Conservation (phyloP, 352 stramenopile species). For the Globisporangium solare region DNA sequence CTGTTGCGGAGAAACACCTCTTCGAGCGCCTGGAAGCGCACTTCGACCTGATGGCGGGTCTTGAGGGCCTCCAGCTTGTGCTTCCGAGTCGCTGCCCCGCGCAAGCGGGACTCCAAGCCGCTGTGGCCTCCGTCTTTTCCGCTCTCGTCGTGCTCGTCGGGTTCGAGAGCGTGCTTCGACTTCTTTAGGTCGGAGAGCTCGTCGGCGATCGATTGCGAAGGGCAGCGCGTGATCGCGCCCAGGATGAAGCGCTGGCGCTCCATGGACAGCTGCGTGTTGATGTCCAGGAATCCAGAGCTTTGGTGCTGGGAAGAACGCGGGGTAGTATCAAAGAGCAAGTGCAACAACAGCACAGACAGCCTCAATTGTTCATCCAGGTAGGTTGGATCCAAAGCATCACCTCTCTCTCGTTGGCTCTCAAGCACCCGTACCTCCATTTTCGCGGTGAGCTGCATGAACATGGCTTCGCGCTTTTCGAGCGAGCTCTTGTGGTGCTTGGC, state of each 20-base stretch:
- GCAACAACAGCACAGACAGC: not conserved
- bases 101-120: conserved; percentile 15
- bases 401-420: not conserved
- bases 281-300: conserved; percentile 61
- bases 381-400: too few species aligned
- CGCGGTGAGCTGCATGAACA: conserved; percentile 72
- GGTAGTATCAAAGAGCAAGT: conserved; percentile 2
- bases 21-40: conserved; percentile 59
- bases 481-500: conserved; percentile 32
- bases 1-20: conserved; percentile 46
- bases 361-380: not conserved
- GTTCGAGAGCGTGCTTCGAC: conserved; percentile 3
- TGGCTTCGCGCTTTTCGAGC: conserved; percentile 53
- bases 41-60: conserved; percentile 42
- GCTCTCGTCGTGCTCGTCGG: not conserved
- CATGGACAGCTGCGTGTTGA: conserved; percentile 78
- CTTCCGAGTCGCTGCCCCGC: conserved; percentile 26
- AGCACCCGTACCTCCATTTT: conserved; percentile 58
- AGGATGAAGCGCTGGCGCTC: conserved; percentile 69
- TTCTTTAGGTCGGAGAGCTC: conserved; percentile 44
- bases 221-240: conserved; percentile 57
- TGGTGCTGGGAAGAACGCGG: conserved; percentile 43
- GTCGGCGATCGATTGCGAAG: conserved; percentile 45
- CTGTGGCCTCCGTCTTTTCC: not conserved
- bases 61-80: conserved; percentile 51